Evolutionary conservation across 139 green algal genomes (phyloP).

Genomic region (Parachlorella kessleri): DNA sequence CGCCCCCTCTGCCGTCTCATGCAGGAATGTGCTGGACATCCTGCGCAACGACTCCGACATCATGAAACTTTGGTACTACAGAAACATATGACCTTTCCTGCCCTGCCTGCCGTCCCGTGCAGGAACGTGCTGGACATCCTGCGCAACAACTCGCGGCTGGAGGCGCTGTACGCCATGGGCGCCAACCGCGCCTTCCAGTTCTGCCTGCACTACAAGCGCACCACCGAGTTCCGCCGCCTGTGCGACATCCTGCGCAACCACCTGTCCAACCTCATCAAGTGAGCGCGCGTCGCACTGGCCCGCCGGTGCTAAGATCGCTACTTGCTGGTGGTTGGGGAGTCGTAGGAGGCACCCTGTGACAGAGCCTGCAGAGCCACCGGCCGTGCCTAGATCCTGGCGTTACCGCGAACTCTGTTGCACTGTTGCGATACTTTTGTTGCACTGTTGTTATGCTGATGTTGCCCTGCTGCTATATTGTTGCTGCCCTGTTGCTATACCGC

Average conservation of each 20-base stretch:
- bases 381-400: too few relatives aligned
- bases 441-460: too few relatives aligned
- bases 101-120: not conserved
- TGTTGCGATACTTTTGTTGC: too few relatives aligned
- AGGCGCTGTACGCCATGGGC: slow-evolving; percentile 94
- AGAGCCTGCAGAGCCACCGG: too few relatives aligned
- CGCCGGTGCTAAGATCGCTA: too few relatives aligned
- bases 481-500: too few relatives aligned
- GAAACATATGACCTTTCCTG: not conserved
- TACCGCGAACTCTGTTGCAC: too few relatives aligned
- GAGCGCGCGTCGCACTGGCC: too few relatives aligned
- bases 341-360: too few relatives aligned
- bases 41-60: slow-evolving; percentile 98
- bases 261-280: slow-evolving; percentile 95
- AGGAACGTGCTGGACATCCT: slow-evolving; percentile 91
- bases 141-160: slow-evolving; percentile 97
- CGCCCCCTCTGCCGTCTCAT: not conserved
- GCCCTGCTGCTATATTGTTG: too few relatives aligned
- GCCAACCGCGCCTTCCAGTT: slow-evolving; percentile 87
- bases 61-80: too few relatives aligned
- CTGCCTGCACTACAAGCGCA: slow-evolving; percentile 98
- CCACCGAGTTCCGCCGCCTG: slow-evolving; percentile 96
- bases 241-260: slow-evolving; percentile 99
- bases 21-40: slow-evolving; percentile 85
- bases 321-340: too few relatives aligned